Base-by-base conservation (phyloP, 495 filamentous ascomycete species). In the Patellaria atrata region DNA sequence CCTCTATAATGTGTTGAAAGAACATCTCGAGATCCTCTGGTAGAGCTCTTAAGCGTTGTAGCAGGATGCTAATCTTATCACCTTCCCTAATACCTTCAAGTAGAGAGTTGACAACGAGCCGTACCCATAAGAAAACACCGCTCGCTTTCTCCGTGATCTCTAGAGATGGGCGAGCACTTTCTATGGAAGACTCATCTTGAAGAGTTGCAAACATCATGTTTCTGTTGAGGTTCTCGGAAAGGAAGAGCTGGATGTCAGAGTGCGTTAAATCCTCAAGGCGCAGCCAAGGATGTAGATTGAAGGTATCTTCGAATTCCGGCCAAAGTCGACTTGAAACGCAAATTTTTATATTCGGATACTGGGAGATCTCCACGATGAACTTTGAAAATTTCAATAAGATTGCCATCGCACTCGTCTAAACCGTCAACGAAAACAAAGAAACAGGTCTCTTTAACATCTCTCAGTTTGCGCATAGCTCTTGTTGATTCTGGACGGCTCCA, bases 361-460 rank as follows among this genome's bases (percentile, higher is more conserved):
- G 6, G 10, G 22, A 14, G 16, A 27, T 25, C 7, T 4, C 7
- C 3, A 25, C 22, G 26, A 41, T 30, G 18, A 25, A 22, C 3
- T 41, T 33, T 4, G 38, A 22, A 10, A 41, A 14, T 14, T 41
- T 33, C 4, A 30, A 18, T 4, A 16, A 16, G 12, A 10, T 5
- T n/a, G 19, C 31, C 34, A 8, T 43, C 40, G 20, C 38, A 38
- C 14, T 43, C 40, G 22, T 43, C 40, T 1, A 43, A 16, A 9
- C 40, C 40, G 14, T 43, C 40, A 10, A 43, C 38, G 27, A 43
- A n/a, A n/a, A n/a, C n/a, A n/a, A n/a, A n/a, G n/a, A n/a, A n/a
- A n/a, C n/a, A n/a, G n/a, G n/a, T n/a, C n/a, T n/a, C n/a, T n/a
- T n/a, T n/a, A n/a, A n/a, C n/a, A n/a, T n/a, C n/a, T n/a, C n/a